Conservation (phyloP, 306 rosid genomes). For the Dicorynia guianensis region DNA sequence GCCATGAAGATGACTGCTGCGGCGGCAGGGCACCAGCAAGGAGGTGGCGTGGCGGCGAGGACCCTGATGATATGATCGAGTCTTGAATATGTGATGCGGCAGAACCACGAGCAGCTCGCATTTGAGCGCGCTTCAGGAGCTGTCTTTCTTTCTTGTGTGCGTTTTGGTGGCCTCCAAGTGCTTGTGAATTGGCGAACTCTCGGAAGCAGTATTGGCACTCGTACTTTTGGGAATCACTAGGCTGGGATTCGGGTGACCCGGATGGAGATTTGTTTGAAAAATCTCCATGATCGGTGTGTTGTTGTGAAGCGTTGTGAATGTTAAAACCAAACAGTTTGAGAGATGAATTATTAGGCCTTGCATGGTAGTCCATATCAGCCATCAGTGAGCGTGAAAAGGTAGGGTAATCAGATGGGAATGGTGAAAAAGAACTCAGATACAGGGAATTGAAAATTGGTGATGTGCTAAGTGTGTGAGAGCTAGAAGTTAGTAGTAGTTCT, state of each 20-base stretch:
- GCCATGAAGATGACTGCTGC: constrained; percentile 35
- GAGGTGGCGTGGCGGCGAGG: constrained; percentile 16
- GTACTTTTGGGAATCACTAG: constrained; percentile 36
- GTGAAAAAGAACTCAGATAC: not conserved
- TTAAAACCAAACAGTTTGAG: constrained; percentile 65
- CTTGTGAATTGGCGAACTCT: constrained; percentile 66
- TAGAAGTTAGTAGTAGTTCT: constrained; percentile 6
- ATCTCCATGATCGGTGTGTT: constrained; percentile 9
- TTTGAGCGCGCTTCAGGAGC: constrained; percentile 57
- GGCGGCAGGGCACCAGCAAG: not conserved
- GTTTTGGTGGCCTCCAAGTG: constrained; percentile 69
- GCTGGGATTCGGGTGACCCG: constrained; percentile 29
- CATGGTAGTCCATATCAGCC: constrained; percentile 42
- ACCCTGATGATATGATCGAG: constrained; percentile 38
- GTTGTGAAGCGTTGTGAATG: constrained; percentile 45
- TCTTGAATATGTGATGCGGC: constrained; percentile 42
- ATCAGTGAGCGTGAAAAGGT: constrained; percentile 21
- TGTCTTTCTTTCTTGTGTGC: constrained; percentile 66
- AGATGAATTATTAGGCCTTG: constrained; percentile 21
- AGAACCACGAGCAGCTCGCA: constrained; percentile 52
- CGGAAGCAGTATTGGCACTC: constrained; percentile 64
- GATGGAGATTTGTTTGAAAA: constrained; percentile 19
- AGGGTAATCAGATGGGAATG: not conserved
- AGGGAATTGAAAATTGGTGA: constrained; percentile 1
- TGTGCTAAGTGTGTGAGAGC: constrained; percentile 17